Evolutionary conservation across 192 early-diverging fungal species (phyloP), one percentile per base, ranked within the genome.

Genomic region (Jimgerdemannia lactiflua): DNA sequence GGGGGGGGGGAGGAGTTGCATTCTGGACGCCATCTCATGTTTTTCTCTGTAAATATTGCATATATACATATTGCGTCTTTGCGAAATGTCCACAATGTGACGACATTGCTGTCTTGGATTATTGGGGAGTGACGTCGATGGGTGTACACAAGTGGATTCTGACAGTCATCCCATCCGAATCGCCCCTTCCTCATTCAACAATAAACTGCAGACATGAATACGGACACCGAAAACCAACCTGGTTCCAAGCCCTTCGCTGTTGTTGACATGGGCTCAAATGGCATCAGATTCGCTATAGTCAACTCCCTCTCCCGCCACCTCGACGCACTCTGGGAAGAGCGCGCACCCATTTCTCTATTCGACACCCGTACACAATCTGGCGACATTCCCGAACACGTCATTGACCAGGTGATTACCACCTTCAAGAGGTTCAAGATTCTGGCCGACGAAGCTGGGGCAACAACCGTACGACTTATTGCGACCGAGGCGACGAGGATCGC

Each of bases 201-300:
- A 29, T 29, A 29, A 29, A 29, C 29, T 29, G 29, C 29, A 29
- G 29, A 29, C 29, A 29, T 29, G 29, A 1, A 29, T 29, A 59
- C 14, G 49, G 14, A 59, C 2, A 10, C 49, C 8, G 49, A 59
- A 59, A 14, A 59, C 49, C 49, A 59, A 14, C 49, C 49, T 59
- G 8, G 8, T 6, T 18, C 67, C 9, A 75, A 69, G 49, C 81
- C 85, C 10, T 72, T 86, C 3, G 88, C 82, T 9, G 82, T 89
- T 8, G 75, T 89, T 6, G 88, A 89, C 66, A 89, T 89, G 82
- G 88, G 88, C 42, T 86, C 85, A 65, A 89, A 89, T 74, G 88
- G 88, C 42, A 87, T 89, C 39, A 80, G 88, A 42, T 89, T 89
- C 42, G 85, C 85, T 8, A 86, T 89, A 54, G 78, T 87, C n/a